Evolutionary conservation across 2,329 filamentous ascomycete genomes (phyloP), one percentile per base, ranked within the genome.

Genomic region (Raffaelea deltoideospora): DNA sequence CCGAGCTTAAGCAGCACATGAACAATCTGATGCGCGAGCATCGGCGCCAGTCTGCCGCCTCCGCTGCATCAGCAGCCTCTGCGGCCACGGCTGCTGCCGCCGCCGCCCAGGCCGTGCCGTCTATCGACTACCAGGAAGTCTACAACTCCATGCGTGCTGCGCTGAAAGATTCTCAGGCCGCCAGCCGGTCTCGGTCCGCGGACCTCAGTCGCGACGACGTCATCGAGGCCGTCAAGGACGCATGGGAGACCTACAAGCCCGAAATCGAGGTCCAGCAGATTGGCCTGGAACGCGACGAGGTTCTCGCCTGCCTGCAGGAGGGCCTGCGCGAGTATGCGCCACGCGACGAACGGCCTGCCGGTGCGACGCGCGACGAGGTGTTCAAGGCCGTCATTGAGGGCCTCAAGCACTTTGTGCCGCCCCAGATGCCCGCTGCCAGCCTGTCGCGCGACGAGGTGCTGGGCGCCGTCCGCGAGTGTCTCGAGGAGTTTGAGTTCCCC

Each of bases 231-330:
- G 81, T 96, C 13, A 77, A 78, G 47, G 86, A 94, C 47, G 88
- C 87, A 1, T 93, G 86, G 75, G 88, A 95, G 52, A 83, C 77
- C 37, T 93, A 93, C 59, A 93, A 93, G 57, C 88, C 88, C 1
- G 85, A 95, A 48, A 85, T 94, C 35, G 79, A 93, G 47, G 69
- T 93, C 5, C 80, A 94, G 48, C 85, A 93, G 48, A 81, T 92
- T 43, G 88, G 87, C 2, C 64, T 96, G 1, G 88, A 94, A 53
- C 72, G 85, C 5, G 85, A 95, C 11, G 88, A 96, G 51, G 81
- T 96, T 33, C 64, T 96, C 13, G 76, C 80, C 28, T 93, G 86
- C 45, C 67, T 96, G 20, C 77, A 82, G 46, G 80, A 95, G 59
- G 88, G 88, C 1, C 68, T 96, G 1, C 76, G 82, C 45, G 75